Conservation (phyloP, 1,139 yeast species). For the Geotrichum cucujoidarum region DNA sequence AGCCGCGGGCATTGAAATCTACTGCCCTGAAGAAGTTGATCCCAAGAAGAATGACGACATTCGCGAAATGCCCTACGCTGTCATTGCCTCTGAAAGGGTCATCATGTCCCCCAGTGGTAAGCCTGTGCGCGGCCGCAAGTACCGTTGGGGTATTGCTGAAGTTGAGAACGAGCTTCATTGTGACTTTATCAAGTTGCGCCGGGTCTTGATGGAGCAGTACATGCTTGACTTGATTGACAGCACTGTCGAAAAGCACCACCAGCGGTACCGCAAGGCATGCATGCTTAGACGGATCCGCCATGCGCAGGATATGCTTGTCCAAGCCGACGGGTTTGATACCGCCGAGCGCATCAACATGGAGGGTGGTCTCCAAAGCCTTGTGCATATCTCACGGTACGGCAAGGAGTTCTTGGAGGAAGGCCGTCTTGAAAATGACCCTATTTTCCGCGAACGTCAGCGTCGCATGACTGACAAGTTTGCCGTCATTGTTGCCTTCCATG, state of each 20-base stretch:
- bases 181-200: constrained; percentile 55
- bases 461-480: constrained; percentile 46
- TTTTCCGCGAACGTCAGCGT: constrained; percentile 45
- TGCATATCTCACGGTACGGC: constrained; percentile 41
- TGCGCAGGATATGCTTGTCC: constrained; percentile 45
- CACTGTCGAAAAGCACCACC: constrained; percentile 79
- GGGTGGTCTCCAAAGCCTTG: constrained; percentile 36
- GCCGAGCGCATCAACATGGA: constrained; percentile 26
- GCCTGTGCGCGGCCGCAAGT: constrained; percentile 56
- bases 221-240: constrained; percentile 73
- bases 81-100: constrained; percentile 47
- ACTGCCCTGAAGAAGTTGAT: constrained; percentile 49
- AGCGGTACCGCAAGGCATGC: constrained; percentile 67
- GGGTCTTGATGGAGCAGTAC: constrained; percentile 58
- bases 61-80: constrained; percentile 51
- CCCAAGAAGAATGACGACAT: constrained; percentile 13
- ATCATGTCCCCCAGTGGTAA: constrained; percentile 37
- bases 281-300: constrained; percentile 63
- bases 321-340: constrained; percentile 27
- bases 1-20: constrained; percentile 50
- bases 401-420: constrained; percentile 40
- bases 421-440: constrained; percentile 44
- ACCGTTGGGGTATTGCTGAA: constrained; percentile 71
- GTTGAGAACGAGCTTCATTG: constrained; percentile 62
- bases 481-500: constrained; percentile 50